Evolutionary conservation across 2,329 filamentous ascomycete species (phyloP).

Genomic region (Tolypocladium guangdongense): DNA sequence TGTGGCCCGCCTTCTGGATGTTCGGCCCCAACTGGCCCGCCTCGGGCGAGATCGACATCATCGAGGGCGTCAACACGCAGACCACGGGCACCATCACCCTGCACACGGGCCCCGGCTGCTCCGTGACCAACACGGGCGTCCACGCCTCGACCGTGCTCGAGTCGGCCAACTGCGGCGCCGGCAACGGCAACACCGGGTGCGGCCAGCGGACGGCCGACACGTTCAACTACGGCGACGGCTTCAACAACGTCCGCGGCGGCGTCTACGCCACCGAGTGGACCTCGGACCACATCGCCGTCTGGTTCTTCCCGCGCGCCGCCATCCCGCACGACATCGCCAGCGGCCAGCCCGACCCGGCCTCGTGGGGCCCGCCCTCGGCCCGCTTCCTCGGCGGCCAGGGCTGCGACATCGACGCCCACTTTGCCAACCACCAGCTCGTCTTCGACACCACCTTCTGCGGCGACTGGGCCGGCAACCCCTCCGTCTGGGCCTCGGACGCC

Average conservation of each 20-base stretch:
- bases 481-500: slow-evolving; percentile 46
- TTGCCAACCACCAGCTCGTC: slow-evolving; percentile 63
- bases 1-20: slow-evolving; percentile 66
- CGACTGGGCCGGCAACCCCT: slow-evolving; percentile 60
- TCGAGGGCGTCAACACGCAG: slow-evolving; percentile 63
- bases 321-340: slow-evolving; percentile 54
- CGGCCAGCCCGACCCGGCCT: slow-evolving; percentile 49
- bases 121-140: slow-evolving; percentile 37
- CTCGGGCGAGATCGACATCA: slow-evolving; percentile 67
- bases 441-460: slow-evolving; percentile 83
- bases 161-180: slow-evolving; percentile 44
- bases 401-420: slow-evolving; percentile 63
- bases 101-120: slow-evolving; percentile 53
- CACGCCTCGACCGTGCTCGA: slow-evolving; percentile 34
- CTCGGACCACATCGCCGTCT: slow-evolving; percentile 58
- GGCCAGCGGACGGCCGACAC: slow-evolving; percentile 38
- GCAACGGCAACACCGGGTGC: slow-evolving; percentile 47
- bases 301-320: slow-evolving; percentile 62
- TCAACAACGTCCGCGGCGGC: slow-evolving; percentile 60
- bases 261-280: slow-evolving; percentile 74
- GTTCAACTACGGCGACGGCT: slow-evolving; percentile 52
- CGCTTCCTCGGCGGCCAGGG: slow-evolving; percentile 53
- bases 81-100: slow-evolving; percentile 52
- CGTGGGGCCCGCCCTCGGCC: slow-evolving; percentile 61
- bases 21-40: slow-evolving; percentile 61